A percentile compares a stretch with the other conserved stretches of the same genome.
These are phyloP conservation scores for Rhododendron griersonianum DNA, from an alignment of 148 eudicot genomes.

Conservation along the genomic window DNA sequence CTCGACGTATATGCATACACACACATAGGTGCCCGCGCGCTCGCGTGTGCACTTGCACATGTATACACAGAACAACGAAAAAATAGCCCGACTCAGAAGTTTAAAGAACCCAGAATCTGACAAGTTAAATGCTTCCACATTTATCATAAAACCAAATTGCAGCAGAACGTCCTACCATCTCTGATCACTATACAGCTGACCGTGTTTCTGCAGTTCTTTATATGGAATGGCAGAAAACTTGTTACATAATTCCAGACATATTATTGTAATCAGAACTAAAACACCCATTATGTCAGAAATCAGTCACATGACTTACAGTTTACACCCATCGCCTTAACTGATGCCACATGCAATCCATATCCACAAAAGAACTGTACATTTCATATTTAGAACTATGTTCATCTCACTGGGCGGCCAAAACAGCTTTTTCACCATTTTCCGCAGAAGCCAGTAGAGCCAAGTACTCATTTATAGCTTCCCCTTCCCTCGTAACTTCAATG, in stretches of 20 bases:
- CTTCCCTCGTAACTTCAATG: constrained; percentile 85
- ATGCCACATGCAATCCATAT: not conserved
- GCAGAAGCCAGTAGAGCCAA: constrained; percentile 54
- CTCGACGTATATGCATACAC: not conserved
- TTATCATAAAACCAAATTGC: not conserved
- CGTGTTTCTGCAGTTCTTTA: not conserved
- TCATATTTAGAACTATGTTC: not conserved
- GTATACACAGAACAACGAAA: not conserved
- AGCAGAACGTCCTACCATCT: not conserved
- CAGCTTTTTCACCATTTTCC: constrained; percentile 10
- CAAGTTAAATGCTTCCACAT: not conserved
- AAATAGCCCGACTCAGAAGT: not conserved
- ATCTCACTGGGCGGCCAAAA: constrained; percentile 9
- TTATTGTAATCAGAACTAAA: not conserved
- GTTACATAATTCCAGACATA: not conserved
- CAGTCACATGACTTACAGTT: not conserved
- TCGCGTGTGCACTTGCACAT: not conserved
- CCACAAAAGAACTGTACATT: not conserved
- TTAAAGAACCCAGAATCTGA: not conserved
- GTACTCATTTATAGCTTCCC: constrained; percentile 82
- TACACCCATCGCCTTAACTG: not conserved
- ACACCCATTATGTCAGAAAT: not conserved
- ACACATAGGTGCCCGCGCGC: not conserved
- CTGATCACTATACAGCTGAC: not conserved
- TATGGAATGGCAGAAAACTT: not conserved